Evolutionary conservation across 176 grass and related monocot species (phyloP).

Genomic region (Luzula sylvatica): DNA sequence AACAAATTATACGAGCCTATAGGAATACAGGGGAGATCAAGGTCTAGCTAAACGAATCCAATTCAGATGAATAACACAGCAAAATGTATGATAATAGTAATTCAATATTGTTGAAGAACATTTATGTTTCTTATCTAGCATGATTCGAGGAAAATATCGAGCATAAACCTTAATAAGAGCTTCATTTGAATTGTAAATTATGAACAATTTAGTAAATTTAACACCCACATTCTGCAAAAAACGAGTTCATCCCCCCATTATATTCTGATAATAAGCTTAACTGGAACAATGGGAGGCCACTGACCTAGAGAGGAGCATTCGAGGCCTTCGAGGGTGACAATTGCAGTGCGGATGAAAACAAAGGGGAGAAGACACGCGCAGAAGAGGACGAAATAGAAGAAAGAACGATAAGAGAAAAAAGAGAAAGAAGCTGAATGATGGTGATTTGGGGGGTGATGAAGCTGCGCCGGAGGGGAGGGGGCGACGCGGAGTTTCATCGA

Average conservation of each 20-base stretch:
- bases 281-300: slow-evolving; percentile 15
- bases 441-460: slow-evolving; percentile 38
- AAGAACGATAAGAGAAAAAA: slow-evolving; percentile 24
- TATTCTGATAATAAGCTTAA: slow-evolving; percentile 11
- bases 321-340: slow-evolving; percentile 74
- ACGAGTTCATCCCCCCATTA: slow-evolving; percentile 21
- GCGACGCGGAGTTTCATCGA: slow-evolving; percentile 95
- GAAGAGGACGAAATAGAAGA: slow-evolving; percentile 39
- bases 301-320: slow-evolving; percentile 91
- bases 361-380: slow-evolving; percentile 69
- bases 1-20: slow-evolving; percentile 5
- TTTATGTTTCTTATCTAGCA: no score
- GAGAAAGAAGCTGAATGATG: slow-evolving; percentile 38
- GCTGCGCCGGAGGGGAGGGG: slow-evolving; percentile 49
- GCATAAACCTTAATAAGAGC: background rate
- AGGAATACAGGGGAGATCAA: background rate
- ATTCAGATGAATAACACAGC: no score
- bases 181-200: background rate
- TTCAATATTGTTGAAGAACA: no score
- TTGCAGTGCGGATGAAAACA: slow-evolving; percentile 75
- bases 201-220: slow-evolving; percentile 1
- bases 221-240: slow-evolving; percentile 6
- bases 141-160: no score
- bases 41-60: no score
- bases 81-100: no score